phyloP scores from a whole-genome alignment of 23 red algal species.

The Gracilaria gracilis region DNA sequence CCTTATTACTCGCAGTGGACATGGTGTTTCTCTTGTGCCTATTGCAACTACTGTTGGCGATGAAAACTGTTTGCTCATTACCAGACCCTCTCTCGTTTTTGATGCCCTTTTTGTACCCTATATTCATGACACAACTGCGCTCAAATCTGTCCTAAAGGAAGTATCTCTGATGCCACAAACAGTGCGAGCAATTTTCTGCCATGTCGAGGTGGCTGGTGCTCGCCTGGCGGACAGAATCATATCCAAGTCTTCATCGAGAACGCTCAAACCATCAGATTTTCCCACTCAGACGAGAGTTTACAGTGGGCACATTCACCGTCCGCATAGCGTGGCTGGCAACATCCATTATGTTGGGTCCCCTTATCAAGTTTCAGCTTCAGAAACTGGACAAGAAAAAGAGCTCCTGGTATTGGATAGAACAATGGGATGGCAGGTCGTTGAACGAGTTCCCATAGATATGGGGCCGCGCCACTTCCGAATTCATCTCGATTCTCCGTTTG shows the following conservation, averaged over 20 bases:
- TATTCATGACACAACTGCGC: slow-evolving; percentile 32
- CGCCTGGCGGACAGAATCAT: slow-evolving; percentile 54
- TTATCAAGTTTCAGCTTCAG: slow-evolving; percentile 81
- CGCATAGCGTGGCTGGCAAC: slow-evolving; percentile 51
- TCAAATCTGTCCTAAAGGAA: slow-evolving; percentile 54
- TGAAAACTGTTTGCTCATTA: slow-evolving; percentile 61
- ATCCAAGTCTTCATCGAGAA: slow-evolving; percentile 8
- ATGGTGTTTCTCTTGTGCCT: slow-evolving; percentile 75
- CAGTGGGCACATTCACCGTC: slow-evolving; percentile 84
- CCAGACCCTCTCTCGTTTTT: slow-evolving; percentile 60
- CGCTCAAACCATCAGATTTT: slow-evolving; percentile 66
- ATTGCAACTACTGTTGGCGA: slow-evolving; percentile 66
- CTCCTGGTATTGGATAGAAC: slow-evolving; percentile 63
- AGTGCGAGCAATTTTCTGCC: slow-evolving; percentile 83
- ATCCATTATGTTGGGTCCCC: slow-evolving; percentile 81
- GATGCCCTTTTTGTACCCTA: slow-evolving; percentile 85
- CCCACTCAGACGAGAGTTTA: slow-evolving; percentile 62
- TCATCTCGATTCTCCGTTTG: slow-evolving; percentile 10
- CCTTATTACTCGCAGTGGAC: slow-evolving; percentile 75
- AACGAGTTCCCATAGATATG: slow-evolving; percentile 73
- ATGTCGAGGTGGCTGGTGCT: slow-evolving; percentile 82
- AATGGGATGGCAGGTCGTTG: slow-evolving; percentile 60
- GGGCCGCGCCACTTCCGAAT: slow-evolving; percentile 77
- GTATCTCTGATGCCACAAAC: slow-evolving; percentile 17
- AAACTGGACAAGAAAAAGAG: slow-evolving; percentile 80